Percentiles rank a stretch among this genome's conserved stretches.
These are phyloP conservation scores for Hippophae rhamnoides DNA, from an alignment of 306 rosid species.

Conservation along the genomic window DNA sequence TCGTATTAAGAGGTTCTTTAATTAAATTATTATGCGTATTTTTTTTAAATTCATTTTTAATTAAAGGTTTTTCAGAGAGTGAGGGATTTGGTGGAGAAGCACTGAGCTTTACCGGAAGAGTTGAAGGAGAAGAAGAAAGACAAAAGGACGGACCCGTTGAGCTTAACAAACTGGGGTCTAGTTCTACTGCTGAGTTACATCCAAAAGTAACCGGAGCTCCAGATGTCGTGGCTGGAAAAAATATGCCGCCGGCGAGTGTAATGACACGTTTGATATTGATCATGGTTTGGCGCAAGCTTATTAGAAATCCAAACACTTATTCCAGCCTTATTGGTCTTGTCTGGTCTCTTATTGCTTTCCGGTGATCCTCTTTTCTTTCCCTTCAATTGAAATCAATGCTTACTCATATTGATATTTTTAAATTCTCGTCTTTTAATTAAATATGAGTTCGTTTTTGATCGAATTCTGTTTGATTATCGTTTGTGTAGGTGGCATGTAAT, in stretches of 20 bases:
- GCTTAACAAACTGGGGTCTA: conserved; percentile 60
- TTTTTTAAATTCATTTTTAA: too few relatives aligned
- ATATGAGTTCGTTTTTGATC: background rate
- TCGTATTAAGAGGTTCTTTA: background rate
- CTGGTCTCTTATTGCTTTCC: conserved; percentile 77
- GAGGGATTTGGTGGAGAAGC: conserved; percentile 50
- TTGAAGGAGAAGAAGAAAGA: conserved; percentile 38
- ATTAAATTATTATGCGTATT: background rate
- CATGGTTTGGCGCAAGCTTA: conserved; percentile 98
- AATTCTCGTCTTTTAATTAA: background rate
- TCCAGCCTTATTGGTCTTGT: conserved; percentile 88
- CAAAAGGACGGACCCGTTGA: conserved; percentile 47
- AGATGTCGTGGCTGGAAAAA: conserved; percentile 31
- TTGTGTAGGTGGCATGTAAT: conserved; percentile 69
- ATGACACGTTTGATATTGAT: conserved; percentile 90
- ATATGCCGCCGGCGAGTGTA: conserved; percentile 98
- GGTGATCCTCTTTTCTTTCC: conserved; percentile 31
- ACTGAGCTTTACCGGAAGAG: conserved; percentile 40
- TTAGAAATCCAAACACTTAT: conserved; percentile 94
- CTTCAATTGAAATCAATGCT: background rate
- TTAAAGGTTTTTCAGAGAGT: conserved; percentile 30
- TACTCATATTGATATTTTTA: background rate
- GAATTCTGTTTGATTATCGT: background rate
- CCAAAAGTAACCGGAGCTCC: conserved; percentile 28
- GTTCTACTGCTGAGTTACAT: conserved; percentile 74